A percentile compares a stretch with the other conserved stretches of the same genome.
These are phyloP conservation scores for Antitrichia curtipendula DNA, from an alignment of 225 moss, liverwort and hornwort species.

Conservation along the genomic window DNA sequence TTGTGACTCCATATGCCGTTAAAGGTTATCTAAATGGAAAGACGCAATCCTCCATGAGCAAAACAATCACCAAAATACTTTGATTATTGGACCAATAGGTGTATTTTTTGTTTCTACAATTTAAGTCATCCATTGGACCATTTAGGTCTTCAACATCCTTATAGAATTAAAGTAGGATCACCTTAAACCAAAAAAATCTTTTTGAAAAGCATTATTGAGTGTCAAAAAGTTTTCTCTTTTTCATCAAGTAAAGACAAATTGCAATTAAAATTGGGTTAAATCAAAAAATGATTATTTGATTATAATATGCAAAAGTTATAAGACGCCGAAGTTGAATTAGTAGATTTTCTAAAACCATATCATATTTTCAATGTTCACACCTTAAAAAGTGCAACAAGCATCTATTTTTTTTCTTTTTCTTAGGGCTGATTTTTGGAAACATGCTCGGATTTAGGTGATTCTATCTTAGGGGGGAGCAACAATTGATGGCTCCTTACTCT, in stretches of 20 bases:
- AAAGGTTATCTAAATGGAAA: too few relatives aligned
- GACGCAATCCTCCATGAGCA: rapidly evolving
- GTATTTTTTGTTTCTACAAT: background rate
- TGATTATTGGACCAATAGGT: background rate
- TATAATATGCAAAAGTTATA: too few relatives aligned
- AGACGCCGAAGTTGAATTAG: too few relatives aligned
- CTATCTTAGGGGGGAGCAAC: too few relatives aligned
- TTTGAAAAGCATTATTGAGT: background rate
- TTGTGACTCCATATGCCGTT: rapidly evolving
- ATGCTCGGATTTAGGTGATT: too few relatives aligned
- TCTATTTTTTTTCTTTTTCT: too few relatives aligned
- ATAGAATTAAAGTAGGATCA: background rate
- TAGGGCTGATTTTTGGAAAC: too few relatives aligned
- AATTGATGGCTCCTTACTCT: too few relatives aligned
- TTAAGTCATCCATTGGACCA: too few relatives aligned
- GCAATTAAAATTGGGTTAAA: background rate
- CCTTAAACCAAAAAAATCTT: rapidly evolving
- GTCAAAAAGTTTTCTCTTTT: rapidly evolving
- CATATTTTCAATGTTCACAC: too few relatives aligned
- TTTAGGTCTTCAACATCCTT: background rate
- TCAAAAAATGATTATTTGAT: rapidly evolving
- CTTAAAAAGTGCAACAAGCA: too few relatives aligned
- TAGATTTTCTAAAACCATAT: too few relatives aligned
- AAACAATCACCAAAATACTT: background rate
- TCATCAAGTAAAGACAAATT: background rate